These are phyloP conservation scores for Rehmannia glutinosa DNA, from an alignment of 257 asterid species.

Conservation along the genomic window DNA sequence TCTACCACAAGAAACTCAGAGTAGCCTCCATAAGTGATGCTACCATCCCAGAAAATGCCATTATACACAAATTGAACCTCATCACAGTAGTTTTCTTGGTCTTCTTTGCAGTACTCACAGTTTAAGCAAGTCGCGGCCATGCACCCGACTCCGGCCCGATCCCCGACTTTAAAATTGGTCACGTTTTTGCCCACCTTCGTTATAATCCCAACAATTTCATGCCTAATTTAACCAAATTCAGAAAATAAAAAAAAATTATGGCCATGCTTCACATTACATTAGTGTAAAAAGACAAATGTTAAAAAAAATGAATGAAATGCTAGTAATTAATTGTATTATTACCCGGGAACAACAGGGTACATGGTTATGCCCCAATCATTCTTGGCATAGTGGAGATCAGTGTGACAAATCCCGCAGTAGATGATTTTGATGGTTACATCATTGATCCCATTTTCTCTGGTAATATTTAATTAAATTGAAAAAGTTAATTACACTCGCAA, in stretches of 20 bases:
- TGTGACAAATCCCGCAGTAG: constrained; percentile 60
- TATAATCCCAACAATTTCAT: constrained; percentile 75
- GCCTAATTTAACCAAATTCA: constrained; percentile 31
- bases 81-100: constrained; percentile 81
- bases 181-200: constrained; percentile 74
- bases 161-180: constrained; percentile 61
- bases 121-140: constrained; percentile 74
- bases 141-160: constrained; percentile 83
- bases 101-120: constrained; percentile 60
- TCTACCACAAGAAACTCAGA: constrained; percentile 67
- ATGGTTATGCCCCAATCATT: constrained; percentile 63
- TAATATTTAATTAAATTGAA: neutral
- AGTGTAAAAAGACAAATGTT: neutral
- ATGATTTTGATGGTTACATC: constrained; percentile 49
- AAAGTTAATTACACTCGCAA: no score
- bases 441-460: constrained; percentile 44
- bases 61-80: constrained; percentile 62
- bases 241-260: neutral
- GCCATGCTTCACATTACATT: neutral
- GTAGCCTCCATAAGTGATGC: constrained; percentile 90
- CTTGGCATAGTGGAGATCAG: constrained; percentile 48
- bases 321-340: neutral
- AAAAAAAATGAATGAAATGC: no score
- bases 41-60: constrained; percentile 89
- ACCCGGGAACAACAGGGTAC: constrained; percentile 71